Conservation (phyloP, 352 stramenopile genomes). For the Pythium sukuiense region DNA sequence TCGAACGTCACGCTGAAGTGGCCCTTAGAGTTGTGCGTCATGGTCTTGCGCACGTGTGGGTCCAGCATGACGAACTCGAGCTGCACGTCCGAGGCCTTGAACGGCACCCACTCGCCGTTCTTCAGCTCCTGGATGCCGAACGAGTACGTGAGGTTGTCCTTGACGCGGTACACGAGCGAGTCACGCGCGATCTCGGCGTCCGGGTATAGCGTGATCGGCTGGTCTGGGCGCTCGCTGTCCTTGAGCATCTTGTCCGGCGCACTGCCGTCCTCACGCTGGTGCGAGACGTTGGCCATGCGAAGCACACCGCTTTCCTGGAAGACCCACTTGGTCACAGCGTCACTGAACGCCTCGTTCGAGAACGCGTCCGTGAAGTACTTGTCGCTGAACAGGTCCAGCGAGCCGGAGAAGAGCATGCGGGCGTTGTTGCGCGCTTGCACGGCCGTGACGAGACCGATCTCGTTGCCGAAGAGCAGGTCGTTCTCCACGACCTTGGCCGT, state of each 20-base stretch:
- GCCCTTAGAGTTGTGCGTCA: slow-evolving; percentile 68
- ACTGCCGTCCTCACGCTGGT: slow-evolving; percentile 82
- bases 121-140: slow-evolving; percentile 89
- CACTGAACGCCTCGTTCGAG: slow-evolving; percentile 77
- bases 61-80: slow-evolving; percentile 96
- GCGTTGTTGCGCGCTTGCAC: slow-evolving; percentile 92
- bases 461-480: slow-evolving; percentile 68
- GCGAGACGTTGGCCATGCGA: slow-evolving; percentile 83
- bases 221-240: slow-evolving; percentile 79
- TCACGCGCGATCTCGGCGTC: slow-evolving; percentile 83
- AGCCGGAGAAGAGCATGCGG: slow-evolving; percentile 85
- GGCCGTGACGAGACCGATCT: slow-evolving; percentile 82
- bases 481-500: slow-evolving; percentile 55
- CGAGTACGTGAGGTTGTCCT: slow-evolving; percentile 92
- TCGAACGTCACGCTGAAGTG: slow-evolving; percentile 87
- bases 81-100: slow-evolving; percentile 84
- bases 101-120: slow-evolving; percentile 76
- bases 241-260: slow-evolving; percentile 89
- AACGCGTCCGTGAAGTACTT: slow-evolving; percentile 71
- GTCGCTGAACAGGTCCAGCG: slow-evolving; percentile 89
- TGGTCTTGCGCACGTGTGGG: slow-evolving; percentile 88
- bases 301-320: slow-evolving; percentile 90
- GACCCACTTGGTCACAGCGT: slow-evolving; percentile 77
- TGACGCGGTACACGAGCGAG: slow-evolving; percentile 93
- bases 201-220: slow-evolving; percentile 90